phyloP scores from a whole-genome alignment of 2,329 filamentous ascomycete genomes.

The Penicillium olsonii region DNA sequence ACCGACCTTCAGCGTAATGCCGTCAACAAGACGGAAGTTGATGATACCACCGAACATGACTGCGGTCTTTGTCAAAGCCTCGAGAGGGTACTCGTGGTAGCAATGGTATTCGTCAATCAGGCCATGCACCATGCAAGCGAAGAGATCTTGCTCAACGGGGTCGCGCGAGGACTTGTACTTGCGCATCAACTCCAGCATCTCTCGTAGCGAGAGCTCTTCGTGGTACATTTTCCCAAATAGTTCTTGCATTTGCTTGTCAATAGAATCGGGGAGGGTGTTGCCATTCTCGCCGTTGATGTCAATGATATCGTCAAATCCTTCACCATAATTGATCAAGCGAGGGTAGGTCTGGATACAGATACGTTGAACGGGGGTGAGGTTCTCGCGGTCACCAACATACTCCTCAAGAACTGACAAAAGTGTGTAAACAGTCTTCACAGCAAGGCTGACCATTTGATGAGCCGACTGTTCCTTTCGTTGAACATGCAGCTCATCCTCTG shows the following conservation, averaged over 20 bases:
- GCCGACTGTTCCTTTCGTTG: slow-evolving; percentile 69
- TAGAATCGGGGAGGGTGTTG: slow-evolving; percentile 76
- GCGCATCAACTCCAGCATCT: slow-evolving; percentile 81
- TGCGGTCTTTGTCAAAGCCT: slow-evolving; percentile 90
- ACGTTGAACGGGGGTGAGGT: slow-evolving; percentile 79
- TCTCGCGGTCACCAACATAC: slow-evolving; percentile 60
- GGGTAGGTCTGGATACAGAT: slow-evolving; percentile 91
- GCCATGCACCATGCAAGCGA: slow-evolving; percentile 97
- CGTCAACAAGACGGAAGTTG: slow-evolving; percentile 85
- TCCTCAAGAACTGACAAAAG: slow-evolving; percentile 79
- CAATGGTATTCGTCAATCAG: slow-evolving; percentile 96
- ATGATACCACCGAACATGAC: slow-evolving; percentile 97
- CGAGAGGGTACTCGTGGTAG: slow-evolving; percentile 93
- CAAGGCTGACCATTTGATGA: slow-evolving; percentile 70
- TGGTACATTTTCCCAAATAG: slow-evolving; percentile 98
- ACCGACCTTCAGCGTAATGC: slow-evolving; percentile 89
- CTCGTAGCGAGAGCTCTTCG: slow-evolving; percentile 80
- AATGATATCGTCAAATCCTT: slow-evolving; percentile 88
- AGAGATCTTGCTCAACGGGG: slow-evolving; percentile 85
- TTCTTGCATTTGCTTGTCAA: slow-evolving; percentile 92
- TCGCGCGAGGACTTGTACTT: slow-evolving; percentile 86
- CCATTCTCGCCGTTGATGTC: slow-evolving; percentile 78
- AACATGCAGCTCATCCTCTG: slow-evolving; percentile 73
- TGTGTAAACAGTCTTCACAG: slow-evolving; percentile 80
- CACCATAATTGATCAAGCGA: slow-evolving; percentile 91